These are phyloP conservation scores for Penicillium sumatraense DNA, from an alignment of 2,329 filamentous ascomycete species.

Conservation along the genomic window DNA sequence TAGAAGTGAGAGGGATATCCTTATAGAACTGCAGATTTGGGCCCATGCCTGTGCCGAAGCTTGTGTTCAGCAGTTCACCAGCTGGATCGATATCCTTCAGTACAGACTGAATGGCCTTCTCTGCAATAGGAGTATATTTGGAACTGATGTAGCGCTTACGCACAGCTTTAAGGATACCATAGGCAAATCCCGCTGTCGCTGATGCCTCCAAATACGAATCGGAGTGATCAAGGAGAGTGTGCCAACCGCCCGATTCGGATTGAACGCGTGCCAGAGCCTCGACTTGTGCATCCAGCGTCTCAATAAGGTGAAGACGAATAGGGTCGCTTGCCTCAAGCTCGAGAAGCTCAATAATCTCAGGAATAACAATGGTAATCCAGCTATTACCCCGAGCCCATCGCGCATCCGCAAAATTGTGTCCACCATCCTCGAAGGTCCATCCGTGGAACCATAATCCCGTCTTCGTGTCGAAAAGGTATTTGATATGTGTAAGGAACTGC, in stretches of 20 bases:
- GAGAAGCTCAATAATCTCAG: constrained; percentile 77
- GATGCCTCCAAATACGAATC: constrained; percentile 78
- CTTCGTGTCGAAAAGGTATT: constrained; percentile 74
- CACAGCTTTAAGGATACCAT: constrained; percentile 75
- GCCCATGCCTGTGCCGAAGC: constrained; percentile 81
- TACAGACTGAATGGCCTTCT: constrained; percentile 1
- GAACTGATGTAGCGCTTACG: constrained; percentile 70
- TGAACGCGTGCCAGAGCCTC: constrained; percentile 67
- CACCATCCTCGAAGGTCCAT: constrained; percentile 74
- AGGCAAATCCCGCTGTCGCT: constrained; percentile 80
- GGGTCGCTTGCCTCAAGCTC: constrained; percentile 64
- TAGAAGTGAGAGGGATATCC: constrained; percentile 74
- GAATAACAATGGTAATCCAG: constrained; percentile 83
- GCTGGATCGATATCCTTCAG: constrained; percentile 57
- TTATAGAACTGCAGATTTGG: constrained; percentile 75
- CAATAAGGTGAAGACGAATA: constrained; percentile 55
- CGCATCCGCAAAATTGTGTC: constrained; percentile 62
- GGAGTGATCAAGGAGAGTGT: constrained; percentile 72
- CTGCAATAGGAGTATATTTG: neutral
- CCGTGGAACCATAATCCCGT: constrained; percentile 81
- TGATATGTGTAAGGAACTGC: constrained; percentile 77
- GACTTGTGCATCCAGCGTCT: constrained; percentile 70
- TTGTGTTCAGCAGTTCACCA: constrained; percentile 74
- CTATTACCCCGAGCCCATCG: constrained; percentile 61
- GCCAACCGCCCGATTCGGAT: constrained; percentile 68